These are phyloP conservation scores for Linaria vulgaris DNA, from an alignment of 257 asterid species.

Conservation along the genomic window DNA sequence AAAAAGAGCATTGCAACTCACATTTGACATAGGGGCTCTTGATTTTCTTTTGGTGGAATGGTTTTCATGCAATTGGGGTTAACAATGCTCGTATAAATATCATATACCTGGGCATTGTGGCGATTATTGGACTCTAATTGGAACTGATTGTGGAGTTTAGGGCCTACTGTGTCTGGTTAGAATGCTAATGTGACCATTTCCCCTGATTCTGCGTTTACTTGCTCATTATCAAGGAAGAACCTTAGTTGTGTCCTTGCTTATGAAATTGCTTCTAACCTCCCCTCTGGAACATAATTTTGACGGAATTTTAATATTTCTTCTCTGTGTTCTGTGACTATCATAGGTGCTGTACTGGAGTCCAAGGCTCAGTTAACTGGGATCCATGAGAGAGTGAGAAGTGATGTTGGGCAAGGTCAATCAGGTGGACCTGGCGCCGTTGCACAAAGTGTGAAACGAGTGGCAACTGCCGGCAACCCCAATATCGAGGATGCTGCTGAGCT, in stretches of 20 bases:
- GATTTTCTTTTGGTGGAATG: not conserved
- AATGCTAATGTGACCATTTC: too few relatives aligned
- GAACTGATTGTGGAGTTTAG: too few relatives aligned
- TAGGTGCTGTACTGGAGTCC: conserved; percentile 84
- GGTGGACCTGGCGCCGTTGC: conserved; percentile 31
- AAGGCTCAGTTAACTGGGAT: conserved; percentile 80
- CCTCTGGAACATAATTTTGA: not conserved
- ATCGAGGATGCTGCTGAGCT: conserved; percentile 89
- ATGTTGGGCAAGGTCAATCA: conserved; percentile 39
- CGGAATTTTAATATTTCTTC: not conserved
- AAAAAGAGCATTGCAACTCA: not conserved
- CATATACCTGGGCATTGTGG: too few relatives aligned
- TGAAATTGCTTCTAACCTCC: not conserved
- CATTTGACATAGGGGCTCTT: not conserved
- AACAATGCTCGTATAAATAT: too few relatives aligned
- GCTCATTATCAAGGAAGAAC: not conserved
- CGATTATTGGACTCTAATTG: too few relatives aligned
- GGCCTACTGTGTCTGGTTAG: too few relatives aligned
- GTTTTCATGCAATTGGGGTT: too few relatives aligned
- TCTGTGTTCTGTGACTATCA: not conserved
- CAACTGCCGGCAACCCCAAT: conserved; percentile 61
- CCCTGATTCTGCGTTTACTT: too few relatives aligned
- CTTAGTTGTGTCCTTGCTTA: not conserved
- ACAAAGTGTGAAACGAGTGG: conserved; percentile 60
- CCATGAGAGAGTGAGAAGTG: conserved; percentile 96